These are phyloP conservation scores for Boletus sp. DNA, from an alignment of 1,284 basidiomycete species.

Conservation along the genomic window DNA sequence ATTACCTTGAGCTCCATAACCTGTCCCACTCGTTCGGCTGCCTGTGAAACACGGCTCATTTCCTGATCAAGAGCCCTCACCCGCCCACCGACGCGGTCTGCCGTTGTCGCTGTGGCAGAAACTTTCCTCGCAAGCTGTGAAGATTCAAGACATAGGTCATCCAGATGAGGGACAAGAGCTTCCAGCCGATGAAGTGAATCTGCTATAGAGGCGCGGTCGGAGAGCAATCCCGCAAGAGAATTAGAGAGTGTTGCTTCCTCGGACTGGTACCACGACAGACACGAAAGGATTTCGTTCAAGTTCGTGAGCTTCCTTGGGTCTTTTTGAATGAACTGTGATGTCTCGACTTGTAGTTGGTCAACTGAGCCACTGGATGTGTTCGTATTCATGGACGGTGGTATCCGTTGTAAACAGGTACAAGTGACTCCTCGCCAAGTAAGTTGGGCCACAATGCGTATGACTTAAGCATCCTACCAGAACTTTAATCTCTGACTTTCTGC, in stretches of 20 bases:
- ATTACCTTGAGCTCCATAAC: conserved; percentile 86
- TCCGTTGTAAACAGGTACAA: too few relatives aligned
- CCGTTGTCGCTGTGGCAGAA: conserved; percentile 72
- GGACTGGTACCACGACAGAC: conserved; percentile 70
- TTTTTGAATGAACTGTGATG: conserved; percentile 10
- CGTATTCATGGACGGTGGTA: conserved; percentile 11
- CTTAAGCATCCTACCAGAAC: too few relatives aligned
- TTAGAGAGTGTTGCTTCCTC: conserved; percentile 76
- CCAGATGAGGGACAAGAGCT: conserved; percentile 60
- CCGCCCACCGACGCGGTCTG: conserved; percentile 84
- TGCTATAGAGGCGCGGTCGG: conserved; percentile 64
- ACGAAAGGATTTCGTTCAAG: conserved; percentile 64
- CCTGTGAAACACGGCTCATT: conserved; percentile 82
- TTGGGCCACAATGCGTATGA: too few relatives aligned
- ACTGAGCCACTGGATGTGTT: conserved; percentile 6
- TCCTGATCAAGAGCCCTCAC: conserved; percentile 88
- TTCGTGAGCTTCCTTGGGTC: conserved; percentile 56
- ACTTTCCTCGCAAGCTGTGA: conserved; percentile 55
- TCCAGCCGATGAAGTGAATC: conserved; percentile 62
- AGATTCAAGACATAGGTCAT: conserved; percentile 62
- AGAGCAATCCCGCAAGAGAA: conserved; percentile 71
- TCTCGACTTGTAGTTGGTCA: conserved; percentile 13
- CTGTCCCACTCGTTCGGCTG: conserved; percentile 79
- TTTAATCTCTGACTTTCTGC: too few relatives aligned
- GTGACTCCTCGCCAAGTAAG: too few relatives aligned